A percentile compares a stretch with the other conserved stretches of the same genome.
These are phyloP conservation scores for Anastatica hierochuntica DNA, from an alignment of 345 rosid genomes.

Conservation along the genomic window DNA sequence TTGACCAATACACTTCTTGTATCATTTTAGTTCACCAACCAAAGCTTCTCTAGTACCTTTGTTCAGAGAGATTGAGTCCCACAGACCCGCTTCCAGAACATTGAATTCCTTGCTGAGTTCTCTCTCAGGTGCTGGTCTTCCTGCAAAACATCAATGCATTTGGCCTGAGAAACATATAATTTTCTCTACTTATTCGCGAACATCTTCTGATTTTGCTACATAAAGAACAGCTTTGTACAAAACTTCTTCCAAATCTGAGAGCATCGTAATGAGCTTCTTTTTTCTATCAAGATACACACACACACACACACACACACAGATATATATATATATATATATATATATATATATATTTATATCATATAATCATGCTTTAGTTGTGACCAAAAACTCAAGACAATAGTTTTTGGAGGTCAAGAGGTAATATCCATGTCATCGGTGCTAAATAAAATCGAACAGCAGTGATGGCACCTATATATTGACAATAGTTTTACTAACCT, in stretches of 20 bases:
- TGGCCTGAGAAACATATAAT: constrained; percentile 2
- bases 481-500: constrained; percentile 36
- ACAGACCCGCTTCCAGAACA: constrained; percentile 82
- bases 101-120: constrained; percentile 80
- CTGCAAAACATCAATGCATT: constrained; percentile 34
- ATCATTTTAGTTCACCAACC: constrained; percentile 1
- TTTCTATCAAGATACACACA: too few species aligned
- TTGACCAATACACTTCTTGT: not conserved
- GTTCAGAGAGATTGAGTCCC: constrained; percentile 74
- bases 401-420: not conserved
- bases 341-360: too few species aligned
- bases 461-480: not conserved
- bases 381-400: not conserved
- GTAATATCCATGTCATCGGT: not conserved
- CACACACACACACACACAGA: too few species aligned
- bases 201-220: too few species aligned
- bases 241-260: constrained; percentile 1
- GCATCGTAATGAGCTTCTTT: too few species aligned
- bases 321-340: too few species aligned
- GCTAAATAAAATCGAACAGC: not conserved
- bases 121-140: constrained; percentile 80
- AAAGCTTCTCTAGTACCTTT: constrained; percentile 47
- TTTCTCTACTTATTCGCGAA: not conserved
- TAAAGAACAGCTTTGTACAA: not conserved
- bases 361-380: not conserved